Percentiles rank a stretch among this genome's conserved stretches.
These are phyloP conservation scores for Epichloe uncinata DNA, from an alignment of 2,329 filamentous ascomycete species.

Conservation along the genomic window DNA sequence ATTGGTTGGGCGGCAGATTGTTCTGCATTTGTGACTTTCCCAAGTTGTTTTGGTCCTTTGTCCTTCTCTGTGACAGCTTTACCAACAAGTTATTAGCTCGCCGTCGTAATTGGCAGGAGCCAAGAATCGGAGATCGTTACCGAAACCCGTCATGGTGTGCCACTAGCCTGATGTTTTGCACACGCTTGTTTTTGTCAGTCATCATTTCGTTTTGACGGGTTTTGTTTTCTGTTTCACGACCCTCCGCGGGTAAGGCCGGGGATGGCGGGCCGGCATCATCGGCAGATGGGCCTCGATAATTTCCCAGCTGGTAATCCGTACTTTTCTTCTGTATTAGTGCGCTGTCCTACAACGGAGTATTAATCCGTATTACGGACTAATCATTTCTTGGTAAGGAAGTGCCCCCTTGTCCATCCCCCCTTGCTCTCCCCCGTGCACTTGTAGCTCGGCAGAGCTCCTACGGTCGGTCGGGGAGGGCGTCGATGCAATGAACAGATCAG, in stretches of 20 bases:
- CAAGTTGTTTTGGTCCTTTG: neutral
- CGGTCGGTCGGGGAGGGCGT: neutral
- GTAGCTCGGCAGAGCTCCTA: neutral
- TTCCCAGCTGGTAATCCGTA: too few species aligned
- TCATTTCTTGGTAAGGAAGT: too few species aligned
- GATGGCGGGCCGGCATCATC: neutral
- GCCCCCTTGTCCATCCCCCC: neutral
- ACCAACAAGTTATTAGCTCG: too few species aligned
- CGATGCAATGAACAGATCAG: neutral
- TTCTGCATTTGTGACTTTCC: neutral
- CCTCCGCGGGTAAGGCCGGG: too few species aligned
- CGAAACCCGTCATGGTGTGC: neutral
- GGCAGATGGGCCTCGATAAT: neutral
- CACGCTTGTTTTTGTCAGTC: neutral
- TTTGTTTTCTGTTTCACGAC: neutral
- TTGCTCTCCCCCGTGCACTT: neutral
- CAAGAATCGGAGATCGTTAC: neutral
- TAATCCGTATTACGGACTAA: too few species aligned
- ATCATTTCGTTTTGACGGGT: neutral
- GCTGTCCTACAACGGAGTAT: too few species aligned
- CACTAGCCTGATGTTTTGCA: neutral
- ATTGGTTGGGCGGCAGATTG: too few species aligned
- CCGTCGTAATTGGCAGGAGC: too few species aligned
- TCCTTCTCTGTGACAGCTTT: too few species aligned
- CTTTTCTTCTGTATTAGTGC: too few species aligned